Evolutionary conservation across 371 early-diverging fungal genomes (phyloP), one percentile per base, ranked within the genome.

Genomic region (Actinomucor elegans): DNA sequence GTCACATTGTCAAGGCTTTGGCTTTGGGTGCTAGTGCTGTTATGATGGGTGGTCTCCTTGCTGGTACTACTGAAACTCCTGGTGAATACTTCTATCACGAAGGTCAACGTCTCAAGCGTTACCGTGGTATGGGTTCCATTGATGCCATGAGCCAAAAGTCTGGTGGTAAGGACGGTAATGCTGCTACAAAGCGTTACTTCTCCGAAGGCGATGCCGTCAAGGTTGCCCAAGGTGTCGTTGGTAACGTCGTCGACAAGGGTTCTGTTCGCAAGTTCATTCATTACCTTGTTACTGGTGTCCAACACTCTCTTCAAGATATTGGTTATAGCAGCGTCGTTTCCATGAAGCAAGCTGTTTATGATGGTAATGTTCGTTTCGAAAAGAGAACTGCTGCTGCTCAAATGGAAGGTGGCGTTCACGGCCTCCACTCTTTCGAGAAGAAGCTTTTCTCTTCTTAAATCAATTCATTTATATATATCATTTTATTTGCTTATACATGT

Each of bases 161-260:
- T 42, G 79, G 73, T 58, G 80, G 77, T 57, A 79, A 80, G 53
- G 81, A 79, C 17, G 85, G 83, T 35, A 89, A 89, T 61, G 91
- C 89, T n/a, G 86, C 90, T 27, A 85, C 87, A 60, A 93, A 94
- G 70, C 92, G 98, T 58, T 98, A 98, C 81, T 98, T 92, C 75
- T 89, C 90, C 49, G 98, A 98, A 73, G 83, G 84, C 31, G 95
- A 94, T 82, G 86, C 83, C 52, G 88, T 96, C 81, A 98, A 98
- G 85, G 98, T 98, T 20, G 98, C 98, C n/a, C 98, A 98, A 77
- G 98, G 98, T 64, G 94, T 94, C 34, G 85, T 95, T 35, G 98
- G 98, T 32, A 89, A 93, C 6, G 97, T 98, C 31, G 84, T 94
- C 33, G 98, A 98, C 71, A 95, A 96, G 88, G 98, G 98, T 29